Evolutionary conservation across 768 basidiomycete species (phyloP).

Genomic region (Leucocoprinus sp.): DNA sequence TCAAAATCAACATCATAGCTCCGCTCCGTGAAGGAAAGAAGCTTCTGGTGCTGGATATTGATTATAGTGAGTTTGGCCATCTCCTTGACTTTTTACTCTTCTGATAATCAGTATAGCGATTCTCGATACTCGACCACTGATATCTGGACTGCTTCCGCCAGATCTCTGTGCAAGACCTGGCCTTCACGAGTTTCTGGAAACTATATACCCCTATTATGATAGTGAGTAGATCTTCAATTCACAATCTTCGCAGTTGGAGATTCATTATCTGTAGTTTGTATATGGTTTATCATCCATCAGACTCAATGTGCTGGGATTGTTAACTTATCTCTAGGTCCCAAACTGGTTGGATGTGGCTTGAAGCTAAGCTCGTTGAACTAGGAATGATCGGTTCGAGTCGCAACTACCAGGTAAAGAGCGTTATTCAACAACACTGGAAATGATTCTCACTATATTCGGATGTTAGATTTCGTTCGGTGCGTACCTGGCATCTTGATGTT

Average conservation of each 20-base stretch:
- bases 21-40: slow-evolving; percentile 71
- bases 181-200: slow-evolving; percentile 77
- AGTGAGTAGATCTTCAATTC: slow-evolving; percentile 27
- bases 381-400: slow-evolving; percentile 69
- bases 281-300: slow-evolving; percentile 45
- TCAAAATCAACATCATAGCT: slow-evolving; percentile 65
- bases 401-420: slow-evolving; percentile 55
- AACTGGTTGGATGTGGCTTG: slow-evolving; percentile 86
- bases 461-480: slow-evolving; percentile 60
- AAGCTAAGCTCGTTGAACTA: slow-evolving; percentile 79
- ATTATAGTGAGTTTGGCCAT: slow-evolving; percentile 55
- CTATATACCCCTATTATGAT: slow-evolving; percentile 77
- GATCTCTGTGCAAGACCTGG: slow-evolving; percentile 76
- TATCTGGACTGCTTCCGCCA: slow-evolving; percentile 73
- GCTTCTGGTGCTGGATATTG: slow-evolving; percentile 80
- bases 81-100: neutral
- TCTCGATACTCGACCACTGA: slow-evolving; percentile 76
- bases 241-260: neutral
- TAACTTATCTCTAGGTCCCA: slow-evolving; percentile 48
- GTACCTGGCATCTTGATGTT: neutral
- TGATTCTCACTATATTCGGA: neutral
- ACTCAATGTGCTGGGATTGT: neutral
- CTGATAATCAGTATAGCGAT: slow-evolving; percentile 42
- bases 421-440: neutral
- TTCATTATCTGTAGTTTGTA: slow-evolving; percentile 44